Percentiles rank a stretch among this genome's conserved stretches.
These are phyloP conservation scores for Fragilaria crotonensis DNA, from an alignment of 108 stramenopile genomes.

Conservation along the genomic window DNA sequence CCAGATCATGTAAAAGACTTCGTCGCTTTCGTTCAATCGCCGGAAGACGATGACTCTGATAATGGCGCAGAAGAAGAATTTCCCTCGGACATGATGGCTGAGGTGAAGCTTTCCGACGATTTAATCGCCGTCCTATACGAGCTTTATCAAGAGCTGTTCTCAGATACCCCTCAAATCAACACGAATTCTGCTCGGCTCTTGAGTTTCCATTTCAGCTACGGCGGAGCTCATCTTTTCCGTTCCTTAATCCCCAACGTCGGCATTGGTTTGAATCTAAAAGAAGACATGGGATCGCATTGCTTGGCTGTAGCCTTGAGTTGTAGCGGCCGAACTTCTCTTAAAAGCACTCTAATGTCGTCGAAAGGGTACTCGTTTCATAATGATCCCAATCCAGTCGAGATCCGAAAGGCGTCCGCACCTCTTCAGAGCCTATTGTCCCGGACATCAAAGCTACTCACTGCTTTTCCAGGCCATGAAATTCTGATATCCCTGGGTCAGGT, in stretches of 20 bases:
- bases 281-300: constrained; percentile 26
- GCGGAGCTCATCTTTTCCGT: not conserved
- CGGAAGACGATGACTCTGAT: constrained; percentile 18
- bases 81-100: constrained; percentile 1
- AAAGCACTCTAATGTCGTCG: not conserved
- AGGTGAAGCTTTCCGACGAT: constrained; percentile 35
- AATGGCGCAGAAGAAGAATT: constrained; percentile 8
- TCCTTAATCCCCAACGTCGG: not conserved
- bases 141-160: constrained; percentile 47
- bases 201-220: not conserved
- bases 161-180: not conserved
- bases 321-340: not conserved
- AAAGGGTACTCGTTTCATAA: constrained; percentile 63
- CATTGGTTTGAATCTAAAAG: not conserved
- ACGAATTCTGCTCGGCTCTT: not conserved
- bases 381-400: constrained; percentile 68
- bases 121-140: constrained; percentile 39
- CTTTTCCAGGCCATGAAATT: constrained; percentile 88
- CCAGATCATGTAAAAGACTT: constrained; percentile 83
- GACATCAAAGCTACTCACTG: constrained; percentile 65
- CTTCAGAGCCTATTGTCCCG: constrained; percentile 56
- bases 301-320: constrained; percentile 35
- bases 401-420: constrained; percentile 51
- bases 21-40: constrained; percentile 27
- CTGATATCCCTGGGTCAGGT: constrained; percentile 68